Percentiles rank a stretch among this genome's conserved stretches.
Evolutionary conservation across 2,329 filamentous ascomycete species (phyloP).

Genomic region (Microcyclospora tardicrescens): DNA sequence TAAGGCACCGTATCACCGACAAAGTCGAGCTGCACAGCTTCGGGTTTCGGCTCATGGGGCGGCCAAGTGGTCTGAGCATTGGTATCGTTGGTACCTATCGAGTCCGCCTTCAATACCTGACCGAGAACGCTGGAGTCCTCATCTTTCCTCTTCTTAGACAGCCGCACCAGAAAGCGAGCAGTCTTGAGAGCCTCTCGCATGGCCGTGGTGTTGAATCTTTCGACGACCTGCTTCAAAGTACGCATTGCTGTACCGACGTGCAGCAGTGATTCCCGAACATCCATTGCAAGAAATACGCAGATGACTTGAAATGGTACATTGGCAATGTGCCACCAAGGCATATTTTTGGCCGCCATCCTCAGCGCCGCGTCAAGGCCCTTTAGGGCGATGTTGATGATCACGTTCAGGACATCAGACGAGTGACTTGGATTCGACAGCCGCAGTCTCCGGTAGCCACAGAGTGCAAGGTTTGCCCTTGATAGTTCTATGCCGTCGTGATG

Average conservation of each 20-base stretch:
- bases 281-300: constrained; percentile 43
- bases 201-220: constrained; percentile 19
- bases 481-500: constrained; percentile 20
- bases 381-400: constrained; percentile 35
- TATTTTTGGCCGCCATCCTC: constrained; percentile 30
- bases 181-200: constrained; percentile 42
- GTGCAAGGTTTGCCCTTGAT: constrained; percentile 41
- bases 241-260: constrained; percentile 40
- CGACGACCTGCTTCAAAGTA: constrained; percentile 20
- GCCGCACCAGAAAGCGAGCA: constrained; percentile 39
- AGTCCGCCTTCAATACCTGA: constrained; percentile 11
- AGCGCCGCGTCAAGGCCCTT: constrained; percentile 36
- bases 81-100: constrained; percentile 5
- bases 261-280: constrained; percentile 36
- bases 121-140: constrained; percentile 28
- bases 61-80: not conserved
- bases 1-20: not conserved
- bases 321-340: constrained; percentile 47
- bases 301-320: constrained; percentile 49
- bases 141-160: constrained; percentile 41
- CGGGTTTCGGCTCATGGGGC: constrained; percentile 6
- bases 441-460: constrained; percentile 44
- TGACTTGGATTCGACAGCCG: constrained; percentile 38
- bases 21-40: constrained; percentile 5
- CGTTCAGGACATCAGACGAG: constrained; percentile 30